A percentile compares a stretch with the other conserved stretches of the same genome.
Evolutionary conservation across 2,329 filamentous ascomycete species (phyloP).

Genomic region (Alternaria tenuissima): DNA sequence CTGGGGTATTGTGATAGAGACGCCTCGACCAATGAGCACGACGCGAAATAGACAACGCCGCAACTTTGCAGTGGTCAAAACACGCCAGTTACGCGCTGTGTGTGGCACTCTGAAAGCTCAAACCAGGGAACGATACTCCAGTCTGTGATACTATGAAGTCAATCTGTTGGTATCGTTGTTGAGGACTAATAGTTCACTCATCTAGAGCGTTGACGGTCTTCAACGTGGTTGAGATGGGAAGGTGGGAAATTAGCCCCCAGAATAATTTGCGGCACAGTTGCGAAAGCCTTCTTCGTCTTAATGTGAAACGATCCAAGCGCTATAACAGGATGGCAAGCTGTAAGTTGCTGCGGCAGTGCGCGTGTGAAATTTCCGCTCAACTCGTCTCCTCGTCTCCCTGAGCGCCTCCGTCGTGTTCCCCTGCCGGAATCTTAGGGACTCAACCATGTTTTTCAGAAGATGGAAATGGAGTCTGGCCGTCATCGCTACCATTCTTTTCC

Average conservation of each 20-base stretch:
- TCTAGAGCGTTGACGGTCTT: not conserved
- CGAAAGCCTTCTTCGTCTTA: not conserved
- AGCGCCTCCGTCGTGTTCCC: not conserved
- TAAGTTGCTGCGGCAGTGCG: not conserved
- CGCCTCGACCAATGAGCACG: no score
- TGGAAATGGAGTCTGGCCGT: not conserved
- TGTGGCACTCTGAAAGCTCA: not conserved
- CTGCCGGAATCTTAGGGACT: not conserved
- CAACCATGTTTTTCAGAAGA: not conserved
- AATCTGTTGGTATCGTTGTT: not conserved
- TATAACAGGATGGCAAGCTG: not conserved
- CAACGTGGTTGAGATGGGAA: not conserved
- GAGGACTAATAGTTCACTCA: not conserved
- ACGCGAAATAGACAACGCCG: no score
- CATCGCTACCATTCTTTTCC: not conserved
- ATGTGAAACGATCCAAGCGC: not conserved
- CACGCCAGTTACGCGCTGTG: no score
- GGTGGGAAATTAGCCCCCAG: not conserved
- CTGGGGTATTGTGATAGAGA: no score
- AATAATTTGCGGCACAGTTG: not conserved
- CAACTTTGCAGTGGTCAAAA: no score
- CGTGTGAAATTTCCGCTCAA: not conserved
- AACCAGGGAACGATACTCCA: not conserved
- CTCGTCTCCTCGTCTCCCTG: not conserved
- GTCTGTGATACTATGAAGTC: not conserved